Base-by-base conservation (phyloP, 2,329 filamentous ascomycete species). In the Monascus ruber region DNA sequence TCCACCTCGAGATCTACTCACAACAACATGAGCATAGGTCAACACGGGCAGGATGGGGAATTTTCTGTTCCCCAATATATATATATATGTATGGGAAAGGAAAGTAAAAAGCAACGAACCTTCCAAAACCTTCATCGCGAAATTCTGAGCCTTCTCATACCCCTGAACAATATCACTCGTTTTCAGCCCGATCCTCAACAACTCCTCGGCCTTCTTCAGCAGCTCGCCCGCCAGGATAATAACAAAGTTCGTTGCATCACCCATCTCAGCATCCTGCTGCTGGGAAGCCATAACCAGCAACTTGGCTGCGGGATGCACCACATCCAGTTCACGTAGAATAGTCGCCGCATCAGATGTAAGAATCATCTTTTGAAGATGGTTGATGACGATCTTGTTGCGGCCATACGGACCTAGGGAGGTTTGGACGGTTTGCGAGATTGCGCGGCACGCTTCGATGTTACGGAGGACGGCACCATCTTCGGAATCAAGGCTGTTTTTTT, bases 301-400 rank as follows among this genome's bases (percentile, higher is more conserved):
- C 71, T 98, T 98, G 37, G 91, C 93, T 42, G 91, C 91, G 46
- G 93, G 91, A 71, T 98, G 91, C 41, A 98, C 88, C 47, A 98
- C 91, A 59, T 98, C 91, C 64, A 98, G 79, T 71, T 98, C 93
- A 58, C 87, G 83, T 53, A 98, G 76, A 61, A 98, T 98, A 33
- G 91, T 96, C 50, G 91, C 91, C 49, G 91, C 91, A 61, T 98
- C 91, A 44, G 88, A 96, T 53, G 93, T 98, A 49, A 98, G 74
- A 55, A 95, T 94, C 91, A 98, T 95, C 76, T 98, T 98, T 67
- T 94, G 86, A 47, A 98, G 76, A 70, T 98, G 93, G 74, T 98
- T 98, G 74, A 98, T 96, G 70, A 98, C 86, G 60, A 98, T 88
- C 73, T 98, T 98, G 75, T 98, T 98, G 67, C 91, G 85, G 58